Percentiles rank a stretch among this genome's conserved stretches.
phyloP scores from a whole-genome alignment of 768 basidiomycete species.

The Tylopilus cervinicoccineus region DNA sequence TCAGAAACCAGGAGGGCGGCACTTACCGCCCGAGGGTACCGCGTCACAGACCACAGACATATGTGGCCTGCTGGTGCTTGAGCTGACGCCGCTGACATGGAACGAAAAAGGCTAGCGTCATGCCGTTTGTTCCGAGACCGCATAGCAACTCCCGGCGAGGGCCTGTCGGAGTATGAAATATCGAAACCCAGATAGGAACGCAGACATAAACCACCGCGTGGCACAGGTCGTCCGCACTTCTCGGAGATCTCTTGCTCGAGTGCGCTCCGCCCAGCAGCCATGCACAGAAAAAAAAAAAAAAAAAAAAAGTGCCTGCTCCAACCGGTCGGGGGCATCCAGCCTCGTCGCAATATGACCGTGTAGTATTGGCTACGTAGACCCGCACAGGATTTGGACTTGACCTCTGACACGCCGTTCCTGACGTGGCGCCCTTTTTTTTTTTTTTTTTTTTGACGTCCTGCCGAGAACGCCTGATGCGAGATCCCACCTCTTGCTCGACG shows the following conservation, averaged over 20 bases:
- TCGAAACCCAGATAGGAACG: constrained; percentile 4
- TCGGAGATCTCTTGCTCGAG: background rate
- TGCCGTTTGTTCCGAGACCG: constrained; percentile 24
- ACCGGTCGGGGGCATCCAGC: background rate
- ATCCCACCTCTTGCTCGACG: constrained; percentile 8
- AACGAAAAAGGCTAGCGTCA: constrained; percentile 24
- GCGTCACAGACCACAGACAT: constrained; percentile 27
- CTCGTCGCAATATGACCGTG: too few species aligned
- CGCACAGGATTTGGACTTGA: background rate
- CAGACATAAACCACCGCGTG: constrained; percentile 6
- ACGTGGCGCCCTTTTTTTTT: constrained; percentile 14
- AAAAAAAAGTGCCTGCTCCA: too few species aligned
- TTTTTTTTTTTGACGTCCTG: constrained; percentile 16
- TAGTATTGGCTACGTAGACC: background rate
- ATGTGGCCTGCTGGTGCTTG: constrained; percentile 20
- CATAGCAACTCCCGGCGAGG: constrained; percentile 31
- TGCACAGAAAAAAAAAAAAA: too few species aligned
- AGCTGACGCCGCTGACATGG: constrained; percentile 28
- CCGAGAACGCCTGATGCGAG: constrained; percentile 16
- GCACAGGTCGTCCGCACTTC: background rate
- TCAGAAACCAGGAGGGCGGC: constrained; percentile 27
- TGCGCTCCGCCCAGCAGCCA: background rate
- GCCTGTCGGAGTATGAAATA: constrained; percentile 17
- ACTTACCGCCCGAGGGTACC: constrained; percentile 14
- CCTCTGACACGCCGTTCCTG: constrained; percentile 12